Conservation (phyloP, 106 monocot species). For the Narthecium ossifragum region DNA sequence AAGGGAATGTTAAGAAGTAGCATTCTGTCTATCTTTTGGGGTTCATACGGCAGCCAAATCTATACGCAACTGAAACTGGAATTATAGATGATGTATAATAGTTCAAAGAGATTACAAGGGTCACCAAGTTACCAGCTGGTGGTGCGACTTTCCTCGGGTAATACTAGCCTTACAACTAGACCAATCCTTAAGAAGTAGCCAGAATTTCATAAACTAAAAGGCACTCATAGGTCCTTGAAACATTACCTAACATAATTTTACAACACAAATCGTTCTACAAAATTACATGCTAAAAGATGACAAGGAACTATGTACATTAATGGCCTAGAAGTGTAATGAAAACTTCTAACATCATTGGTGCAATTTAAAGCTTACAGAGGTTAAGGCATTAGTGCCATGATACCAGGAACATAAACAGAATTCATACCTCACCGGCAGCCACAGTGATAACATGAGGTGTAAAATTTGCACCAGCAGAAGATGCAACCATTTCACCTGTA, state of each 20-base stretch:
- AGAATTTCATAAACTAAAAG: too few relatives aligned
- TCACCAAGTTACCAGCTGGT: too few relatives aligned
- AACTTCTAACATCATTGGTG: background rate
- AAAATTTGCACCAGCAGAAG: conserved; percentile 73
- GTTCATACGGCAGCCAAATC: too few relatives aligned
- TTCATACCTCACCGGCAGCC: conserved; percentile 73
- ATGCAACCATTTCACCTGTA: conserved; percentile 65
- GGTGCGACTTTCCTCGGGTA: too few relatives aligned
- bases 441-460: conserved; percentile 86
- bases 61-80: too few relatives aligned
- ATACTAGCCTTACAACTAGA: too few relatives aligned
- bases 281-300: background rate
- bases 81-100: too few relatives aligned
- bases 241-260: background rate
- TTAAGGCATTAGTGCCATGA: background rate
- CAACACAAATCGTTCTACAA: background rate
- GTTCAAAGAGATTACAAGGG: too few relatives aligned
- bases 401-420: background rate
- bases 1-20: too few relatives aligned
- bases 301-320: background rate
- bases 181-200: too few relatives aligned
- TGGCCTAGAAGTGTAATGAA: background rate
- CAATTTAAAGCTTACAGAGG: background rate
- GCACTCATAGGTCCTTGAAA: too few relatives aligned
- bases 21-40: too few relatives aligned